A percentile compares a stretch with the other conserved stretches of the same genome.
Evolutionary conservation across 148 eudicot genomes (phyloP).

Genomic region (Hydrangea macrophylla): DNA sequence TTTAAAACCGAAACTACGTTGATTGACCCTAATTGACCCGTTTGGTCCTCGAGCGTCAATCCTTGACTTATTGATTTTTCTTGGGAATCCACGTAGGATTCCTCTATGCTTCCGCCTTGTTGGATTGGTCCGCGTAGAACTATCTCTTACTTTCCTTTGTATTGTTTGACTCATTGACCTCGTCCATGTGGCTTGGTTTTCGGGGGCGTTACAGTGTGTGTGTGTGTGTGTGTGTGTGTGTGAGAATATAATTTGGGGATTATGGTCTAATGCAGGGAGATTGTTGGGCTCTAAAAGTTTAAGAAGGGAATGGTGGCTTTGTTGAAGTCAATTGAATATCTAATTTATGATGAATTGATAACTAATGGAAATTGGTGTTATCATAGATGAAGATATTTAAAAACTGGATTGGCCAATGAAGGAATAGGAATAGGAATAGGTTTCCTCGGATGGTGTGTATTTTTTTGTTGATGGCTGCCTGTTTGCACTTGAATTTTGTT

Average conservation of each 20-base stretch:
- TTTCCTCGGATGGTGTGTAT: constrained; percentile 2
- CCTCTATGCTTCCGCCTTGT: no score
- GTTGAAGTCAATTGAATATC: background rate
- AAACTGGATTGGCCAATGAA: no score
- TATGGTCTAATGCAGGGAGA: background rate
- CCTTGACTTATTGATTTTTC: no score
- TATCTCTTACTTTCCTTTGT: no score
- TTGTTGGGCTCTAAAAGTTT: background rate
- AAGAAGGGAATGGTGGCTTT: background rate
- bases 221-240: constrained; percentile 5
- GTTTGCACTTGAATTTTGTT: background rate
- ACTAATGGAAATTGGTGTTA: background rate
- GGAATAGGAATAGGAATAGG: background rate
- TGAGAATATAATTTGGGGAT: background rate
- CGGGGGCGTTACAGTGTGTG: no score
- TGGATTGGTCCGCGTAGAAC: no score
- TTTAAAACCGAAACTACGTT: no score
- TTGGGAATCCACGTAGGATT: no score
- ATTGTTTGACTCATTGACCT: no score
- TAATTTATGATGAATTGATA: background rate
- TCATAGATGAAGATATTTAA: background rate
- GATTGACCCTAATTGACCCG: no score
- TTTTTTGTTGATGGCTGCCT: constrained; percentile 1
- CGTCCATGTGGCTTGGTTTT: no score
- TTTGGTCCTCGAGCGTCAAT: no score